phyloP scores from a whole-genome alignment of 2,329 filamentous ascomycete species.

The Trichoderma hamatum region DNA sequence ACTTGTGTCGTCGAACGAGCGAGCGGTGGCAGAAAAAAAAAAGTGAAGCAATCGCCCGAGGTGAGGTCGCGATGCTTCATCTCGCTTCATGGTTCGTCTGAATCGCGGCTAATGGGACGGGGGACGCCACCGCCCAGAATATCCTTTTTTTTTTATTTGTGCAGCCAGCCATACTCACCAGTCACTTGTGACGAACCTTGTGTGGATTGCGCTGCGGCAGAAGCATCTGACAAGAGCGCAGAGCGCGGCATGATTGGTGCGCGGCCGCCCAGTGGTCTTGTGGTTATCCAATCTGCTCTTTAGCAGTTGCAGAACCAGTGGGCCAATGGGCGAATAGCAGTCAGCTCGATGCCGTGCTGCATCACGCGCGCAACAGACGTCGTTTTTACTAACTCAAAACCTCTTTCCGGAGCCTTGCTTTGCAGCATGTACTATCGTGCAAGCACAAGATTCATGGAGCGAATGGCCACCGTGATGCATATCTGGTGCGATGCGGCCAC shows the following conservation, averaged over 20 bases:
- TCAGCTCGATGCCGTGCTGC: slow-evolving; percentile 25
- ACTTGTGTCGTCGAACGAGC: slow-evolving; percentile 15
- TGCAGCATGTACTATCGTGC: slow-evolving; percentile 25
- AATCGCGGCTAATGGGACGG: slow-evolving; percentile 18
- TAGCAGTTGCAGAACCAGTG: slow-evolving; percentile 8
- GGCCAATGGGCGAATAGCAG: slow-evolving; percentile 27
- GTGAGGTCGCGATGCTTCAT: neutral
- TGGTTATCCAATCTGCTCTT: slow-evolving; percentile 25
- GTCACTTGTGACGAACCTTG: slow-evolving; percentile 26
- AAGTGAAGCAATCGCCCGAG: neutral
- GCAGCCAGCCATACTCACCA: slow-evolving; percentile 17
- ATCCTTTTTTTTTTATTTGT: neutral
- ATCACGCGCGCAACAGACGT: slow-evolving; percentile 28
- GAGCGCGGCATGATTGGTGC: slow-evolving; percentile 27
- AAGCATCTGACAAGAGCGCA: slow-evolving; percentile 25
- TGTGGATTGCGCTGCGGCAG: slow-evolving; percentile 26
- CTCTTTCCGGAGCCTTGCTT: slow-evolving; percentile 18
- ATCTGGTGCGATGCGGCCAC: slow-evolving; percentile 26
- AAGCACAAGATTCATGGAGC: slow-evolving; percentile 12
- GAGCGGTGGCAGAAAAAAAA: neutral
- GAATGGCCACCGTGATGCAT: slow-evolving; percentile 24
- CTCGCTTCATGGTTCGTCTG: neutral
- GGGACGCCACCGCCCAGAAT: slow-evolving; percentile 5
- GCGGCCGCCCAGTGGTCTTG: slow-evolving; percentile 26
- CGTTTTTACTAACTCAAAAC: slow-evolving; percentile 2